A percentile compares a stretch with the other conserved stretches of the same genome.
Evolutionary conservation across 2,329 filamentous ascomycete genomes (phyloP).

Genomic region (Alternaria panax): DNA sequence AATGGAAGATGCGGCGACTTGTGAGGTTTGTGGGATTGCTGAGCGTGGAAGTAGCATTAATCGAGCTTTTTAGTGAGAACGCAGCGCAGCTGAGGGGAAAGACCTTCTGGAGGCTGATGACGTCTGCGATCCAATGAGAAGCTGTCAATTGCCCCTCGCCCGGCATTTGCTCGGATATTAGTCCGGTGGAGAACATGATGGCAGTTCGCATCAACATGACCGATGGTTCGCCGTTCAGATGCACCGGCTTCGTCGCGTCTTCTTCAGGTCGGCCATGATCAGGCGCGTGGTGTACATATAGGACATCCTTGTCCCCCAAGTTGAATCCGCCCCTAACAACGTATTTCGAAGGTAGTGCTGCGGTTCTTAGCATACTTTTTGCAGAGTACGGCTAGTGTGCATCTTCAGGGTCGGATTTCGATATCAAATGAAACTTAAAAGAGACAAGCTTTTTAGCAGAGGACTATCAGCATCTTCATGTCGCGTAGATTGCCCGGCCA

Average conservation of each 20-base stretch:
- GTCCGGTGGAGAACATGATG: background rate
- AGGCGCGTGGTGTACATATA: background rate
- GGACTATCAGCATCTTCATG: background rate
- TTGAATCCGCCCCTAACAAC: background rate
- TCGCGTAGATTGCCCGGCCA: background rate
- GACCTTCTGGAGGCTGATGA: constrained; percentile 42
- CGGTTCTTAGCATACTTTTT: background rate
- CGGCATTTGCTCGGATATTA: constrained; percentile 24
- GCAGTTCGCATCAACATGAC: constrained; percentile 6
- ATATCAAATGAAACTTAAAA: background rate
- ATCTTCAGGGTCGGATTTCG: background rate
- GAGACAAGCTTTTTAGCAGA: background rate
- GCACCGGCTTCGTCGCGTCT: background rate
- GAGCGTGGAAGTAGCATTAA: constrained; percentile 38
- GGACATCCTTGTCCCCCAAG: background rate
- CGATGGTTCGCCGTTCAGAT: background rate
- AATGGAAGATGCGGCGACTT: constrained; percentile 14
- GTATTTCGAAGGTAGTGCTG: background rate
- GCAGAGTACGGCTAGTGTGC: no score
- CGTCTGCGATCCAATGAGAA: constrained; percentile 22
- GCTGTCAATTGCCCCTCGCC: constrained; percentile 25
- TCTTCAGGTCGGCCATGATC: background rate
- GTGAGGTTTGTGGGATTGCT: constrained; percentile 12
- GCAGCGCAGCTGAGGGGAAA: constrained; percentile 9
- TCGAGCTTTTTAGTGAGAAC: constrained; percentile 6